These are phyloP conservation scores for Fusarium chlamydosporum DNA, from an alignment of 2,329 filamentous ascomycete genomes.

Conservation along the genomic window DNA sequence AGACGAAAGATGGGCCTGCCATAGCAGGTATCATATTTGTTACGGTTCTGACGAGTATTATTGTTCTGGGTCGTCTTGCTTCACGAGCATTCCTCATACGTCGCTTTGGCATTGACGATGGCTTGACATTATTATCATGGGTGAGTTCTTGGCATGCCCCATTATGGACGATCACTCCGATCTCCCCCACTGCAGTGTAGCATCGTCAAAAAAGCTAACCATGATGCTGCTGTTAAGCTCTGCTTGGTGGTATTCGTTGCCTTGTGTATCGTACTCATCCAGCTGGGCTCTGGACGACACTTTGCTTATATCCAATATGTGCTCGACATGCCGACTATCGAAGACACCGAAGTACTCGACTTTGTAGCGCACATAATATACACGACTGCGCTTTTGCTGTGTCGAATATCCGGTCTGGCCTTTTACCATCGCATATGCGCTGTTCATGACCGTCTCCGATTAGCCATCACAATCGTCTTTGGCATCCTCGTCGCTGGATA, in stretches of 20 bases:
- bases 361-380: constrained; percentile 67
- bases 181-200: constrained; percentile 15
- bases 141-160: constrained; percentile 47
- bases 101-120: constrained; percentile 58
- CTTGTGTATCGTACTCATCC: constrained; percentile 61
- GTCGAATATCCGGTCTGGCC: constrained; percentile 66
- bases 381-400: constrained; percentile 63
- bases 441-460: constrained; percentile 54
- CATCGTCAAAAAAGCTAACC: constrained; percentile 22
- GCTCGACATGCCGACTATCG: constrained; percentile 58
- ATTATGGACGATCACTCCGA: constrained; percentile 6
- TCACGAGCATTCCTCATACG: constrained; percentile 57
- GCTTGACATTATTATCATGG: constrained; percentile 55
- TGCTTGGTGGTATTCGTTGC: constrained; percentile 60
- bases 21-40: constrained; percentile 59
- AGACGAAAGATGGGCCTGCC: constrained; percentile 56
- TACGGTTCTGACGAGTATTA: constrained; percentile 52
- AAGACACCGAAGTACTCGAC: constrained; percentile 63
- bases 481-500: constrained; percentile 59
- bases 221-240: constrained; percentile 42
- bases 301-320: constrained; percentile 64
- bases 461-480: constrained; percentile 56
- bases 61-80: constrained; percentile 55
- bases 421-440: constrained; percentile 65
- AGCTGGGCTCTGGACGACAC: constrained; percentile 63